Conservation (phyloP, 345 rosid species). For the Lumnitzera littorea region DNA sequence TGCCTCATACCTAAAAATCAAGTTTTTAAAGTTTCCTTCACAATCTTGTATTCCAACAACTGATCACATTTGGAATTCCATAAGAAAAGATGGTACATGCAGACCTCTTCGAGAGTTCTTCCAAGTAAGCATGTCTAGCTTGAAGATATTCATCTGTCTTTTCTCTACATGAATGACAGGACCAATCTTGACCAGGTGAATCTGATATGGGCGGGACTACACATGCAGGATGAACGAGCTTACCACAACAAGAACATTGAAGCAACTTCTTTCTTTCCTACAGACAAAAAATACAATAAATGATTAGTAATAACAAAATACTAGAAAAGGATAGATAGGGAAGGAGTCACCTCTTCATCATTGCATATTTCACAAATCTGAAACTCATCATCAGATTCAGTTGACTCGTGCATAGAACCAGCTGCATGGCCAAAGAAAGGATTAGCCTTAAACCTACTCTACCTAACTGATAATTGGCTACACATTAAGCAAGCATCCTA, state of each 20-base stretch:
- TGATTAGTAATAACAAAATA: neutral
- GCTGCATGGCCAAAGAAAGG: slow-evolving; percentile 39
- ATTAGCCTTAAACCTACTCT: neutral
- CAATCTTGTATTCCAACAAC: neutral
- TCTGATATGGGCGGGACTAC: slow-evolving; percentile 80
- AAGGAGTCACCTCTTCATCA: slow-evolving; percentile 62
- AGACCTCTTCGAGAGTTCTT: slow-evolving; percentile 72
- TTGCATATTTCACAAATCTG: slow-evolving; percentile 95
- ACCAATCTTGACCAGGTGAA: slow-evolving; percentile 66
- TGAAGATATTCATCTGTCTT: slow-evolving; percentile 91
- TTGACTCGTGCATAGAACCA: slow-evolving; percentile 69
- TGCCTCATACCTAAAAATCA: slow-evolving; percentile 61
- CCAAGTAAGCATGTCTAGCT: slow-evolving; percentile 55
- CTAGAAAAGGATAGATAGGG: slow-evolving; percentile 4
- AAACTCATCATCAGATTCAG: slow-evolving; percentile 97
- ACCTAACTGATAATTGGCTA: neutral
- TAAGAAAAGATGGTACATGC: slow-evolving; percentile 6
- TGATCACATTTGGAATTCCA: slow-evolving; percentile 2
- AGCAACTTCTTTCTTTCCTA: slow-evolving; percentile 94
- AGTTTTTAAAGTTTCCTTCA: neutral
- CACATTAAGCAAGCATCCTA: neutral
- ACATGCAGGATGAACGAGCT: slow-evolving; percentile 82
- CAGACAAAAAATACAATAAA: slow-evolving; percentile 2
- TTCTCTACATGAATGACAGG: slow-evolving; percentile 91
- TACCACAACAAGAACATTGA: slow-evolving; percentile 87